Base-by-base conservation (phyloP, 2,329 filamentous ascomycete genomes). In the Aspergillus sp. region DNA sequence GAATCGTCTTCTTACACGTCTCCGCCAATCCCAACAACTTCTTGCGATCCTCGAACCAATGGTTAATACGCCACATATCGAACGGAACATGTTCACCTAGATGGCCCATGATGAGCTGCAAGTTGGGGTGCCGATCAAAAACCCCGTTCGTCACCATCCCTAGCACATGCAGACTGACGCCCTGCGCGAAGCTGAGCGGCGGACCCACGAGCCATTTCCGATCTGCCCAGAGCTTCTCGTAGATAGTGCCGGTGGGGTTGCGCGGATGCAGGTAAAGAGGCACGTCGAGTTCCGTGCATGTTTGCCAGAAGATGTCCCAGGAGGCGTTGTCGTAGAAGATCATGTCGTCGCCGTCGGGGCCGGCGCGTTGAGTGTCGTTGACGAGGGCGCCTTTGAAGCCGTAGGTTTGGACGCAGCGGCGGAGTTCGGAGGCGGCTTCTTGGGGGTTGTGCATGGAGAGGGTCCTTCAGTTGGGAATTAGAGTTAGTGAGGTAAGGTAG, bases 261-360 rank as follows among this genome's bases (percentile, higher is more conserved):
- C 83, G 78, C 0, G 86, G 87, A 70, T 89, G 87, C 1, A 89
- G 78, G 67, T 89, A 89, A 52, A 89, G 80, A 0, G 87, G 86
- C 0, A 88, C 86, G 59, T 88, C 84, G 0, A 89, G 81, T 47
- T 87, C 83, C 1, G 79, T 79, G 8, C 82, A 80, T 0, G 81
- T 82, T 12, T 78, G 69, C 87, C 87, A 89, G 79, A 89, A 89
- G 21, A 81, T 71, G 32, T 77, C 74, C 80, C 83, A 90, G 61
- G 84, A 81, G 0, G 82, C 79, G 8, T 80, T 76, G 68, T 89
- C 87, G 74, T 89, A 89, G 75, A 88, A 89, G 70, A 89, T 76
- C 78, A 86, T 84, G 23, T 82, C 81, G 58, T 87, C 84, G 39
- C 85, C 86, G 59, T 87, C 83, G 0, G 76, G 63, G 3, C 85